Evolutionary conservation across 2,329 filamentous ascomycete species (phyloP), one percentile per base, ranked within the genome.

Genomic region (Claviceps sp.): DNA sequence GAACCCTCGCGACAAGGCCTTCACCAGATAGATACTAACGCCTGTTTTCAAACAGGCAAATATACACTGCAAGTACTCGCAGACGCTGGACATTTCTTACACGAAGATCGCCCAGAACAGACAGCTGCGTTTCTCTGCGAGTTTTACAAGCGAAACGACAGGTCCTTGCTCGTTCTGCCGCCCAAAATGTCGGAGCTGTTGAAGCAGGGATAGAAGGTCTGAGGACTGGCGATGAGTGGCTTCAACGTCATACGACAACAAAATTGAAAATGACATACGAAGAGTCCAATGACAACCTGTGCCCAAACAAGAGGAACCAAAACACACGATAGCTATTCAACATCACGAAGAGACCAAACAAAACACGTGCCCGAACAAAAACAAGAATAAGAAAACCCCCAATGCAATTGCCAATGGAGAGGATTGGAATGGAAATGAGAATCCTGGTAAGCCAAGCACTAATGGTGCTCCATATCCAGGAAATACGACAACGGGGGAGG

Each of bases 51-150:
- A 34, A 34, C 14, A 81, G 85, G 90, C 5, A 97, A 97, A 75
- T 98, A 97, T 64, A 89, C 95, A 53, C 73, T 98, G 46, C 87
- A 95, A 60, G 90, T 98, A 6, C 87, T 97, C 60, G 90, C 93
- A 0, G 88, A 95, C 64, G 89, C 93, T 1, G 93, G 93, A 0
- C 93, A 98, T 66, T 98, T 98, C 62, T 82, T 98, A 52, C 93
- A 98, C 58, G 93, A 98, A 67, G 93, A 98, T 65, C 78, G 91
- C 48, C 90, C 93, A 0, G 86, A 89, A 62, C 94, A 91, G 73
- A 94, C 86, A 44, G 93, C 93, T 0, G 75, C 85, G 59, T 78
- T 89, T 8, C 72, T 97, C 50, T 87, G 86, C 1, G 93, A 98
- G 64, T 97, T 98, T 64, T 91, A 93, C 63, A 85, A 84, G 58